Conservation (phyloP, 495 filamentous ascomycete species). For the Aspergillus incahuasiensis region DNA sequence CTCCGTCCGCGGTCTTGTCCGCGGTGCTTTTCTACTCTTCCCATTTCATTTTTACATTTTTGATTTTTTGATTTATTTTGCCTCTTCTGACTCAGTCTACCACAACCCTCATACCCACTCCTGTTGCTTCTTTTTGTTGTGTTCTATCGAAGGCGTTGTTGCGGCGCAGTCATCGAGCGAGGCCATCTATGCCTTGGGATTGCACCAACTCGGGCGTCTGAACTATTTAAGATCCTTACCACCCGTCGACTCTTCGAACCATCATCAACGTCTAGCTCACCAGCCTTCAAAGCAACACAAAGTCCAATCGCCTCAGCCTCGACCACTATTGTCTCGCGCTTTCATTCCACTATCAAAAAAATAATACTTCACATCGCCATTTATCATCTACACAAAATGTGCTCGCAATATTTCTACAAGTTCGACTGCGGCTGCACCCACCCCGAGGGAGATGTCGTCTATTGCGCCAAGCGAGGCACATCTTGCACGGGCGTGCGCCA, state of each 20-base stretch:
- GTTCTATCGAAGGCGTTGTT: slow-evolving; percentile 17
- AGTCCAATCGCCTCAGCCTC: slow-evolving; percentile 1
- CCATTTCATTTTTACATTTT: slow-evolving; percentile 8
- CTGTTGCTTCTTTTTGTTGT: slow-evolving; percentile 12
- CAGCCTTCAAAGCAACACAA: background rate
- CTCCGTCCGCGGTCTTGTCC: background rate
- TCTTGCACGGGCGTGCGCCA: slow-evolving; percentile 34
- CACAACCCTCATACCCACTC: slow-evolving; percentile 5
- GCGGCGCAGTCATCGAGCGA: slow-evolving; percentile 23
- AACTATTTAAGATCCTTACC: slow-evolving; percentile 24
- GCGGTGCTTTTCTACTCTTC: background rate
- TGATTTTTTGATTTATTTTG: slow-evolving; percentile 9
- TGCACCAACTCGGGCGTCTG: slow-evolving; percentile 8
- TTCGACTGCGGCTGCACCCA: slow-evolving; percentile 41
- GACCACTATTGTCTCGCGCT: background rate
- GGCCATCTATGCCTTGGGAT: slow-evolving; percentile 16
- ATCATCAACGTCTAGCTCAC: slow-evolving; percentile 16
- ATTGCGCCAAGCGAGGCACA: slow-evolving; percentile 35
- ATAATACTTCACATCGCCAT: background rate
- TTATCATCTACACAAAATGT: slow-evolving; percentile 19
- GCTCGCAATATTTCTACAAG: slow-evolving; percentile 38
- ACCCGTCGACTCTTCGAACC: slow-evolving; percentile 15
- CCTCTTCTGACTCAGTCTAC: slow-evolving; percentile 1
- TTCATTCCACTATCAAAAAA: background rate
- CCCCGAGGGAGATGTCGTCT: slow-evolving; percentile 34